A percentile compares a stretch with the other conserved stretches of the same genome.
Evolutionary conservation across 2,329 filamentous ascomycete species (phyloP).

Genomic region (Penicillium sp.): DNA sequence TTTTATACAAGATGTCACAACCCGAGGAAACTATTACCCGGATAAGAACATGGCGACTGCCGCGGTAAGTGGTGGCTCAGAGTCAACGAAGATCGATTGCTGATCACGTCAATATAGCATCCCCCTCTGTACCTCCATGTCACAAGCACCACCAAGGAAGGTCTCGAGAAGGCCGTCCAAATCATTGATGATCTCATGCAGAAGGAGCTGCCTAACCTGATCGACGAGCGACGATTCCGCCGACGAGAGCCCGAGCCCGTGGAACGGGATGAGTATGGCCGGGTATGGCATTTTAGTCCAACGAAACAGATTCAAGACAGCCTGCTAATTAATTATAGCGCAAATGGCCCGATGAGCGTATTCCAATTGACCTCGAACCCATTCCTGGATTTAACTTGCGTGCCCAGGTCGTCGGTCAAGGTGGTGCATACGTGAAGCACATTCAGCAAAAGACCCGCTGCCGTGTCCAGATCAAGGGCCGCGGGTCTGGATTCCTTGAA

Average conservation of each 20-base stretch:
- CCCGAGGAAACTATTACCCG: constrained; percentile 91
- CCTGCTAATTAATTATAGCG: constrained; percentile 57
- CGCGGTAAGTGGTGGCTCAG: constrained; percentile 62
- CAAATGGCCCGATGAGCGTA: constrained; percentile 98
- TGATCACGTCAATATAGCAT: constrained; percentile 57
- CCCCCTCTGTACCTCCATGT: constrained; percentile 94
- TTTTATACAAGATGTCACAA: constrained; percentile 89
- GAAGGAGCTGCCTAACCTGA: constrained; percentile 90
- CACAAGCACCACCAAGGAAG: constrained; percentile 86
- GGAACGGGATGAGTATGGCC: constrained; percentile 86
- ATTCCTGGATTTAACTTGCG: constrained; percentile 93
- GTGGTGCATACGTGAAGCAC: constrained; percentile 94
- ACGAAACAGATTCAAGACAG: not conserved
- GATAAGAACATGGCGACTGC: constrained; percentile 97
- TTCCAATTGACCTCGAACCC: constrained; percentile 86
- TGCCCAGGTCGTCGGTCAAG: constrained; percentile 92
- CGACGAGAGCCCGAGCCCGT: constrained; percentile 76
- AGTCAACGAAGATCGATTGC: not conserved
- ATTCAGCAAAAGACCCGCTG: constrained; percentile 95
- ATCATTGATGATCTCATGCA: constrained; percentile 96
- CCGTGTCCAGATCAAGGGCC: constrained; percentile 96
- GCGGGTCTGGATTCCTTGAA: constrained; percentile 92
- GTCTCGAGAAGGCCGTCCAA: constrained; percentile 81
- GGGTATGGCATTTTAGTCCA: constrained; percentile 54
- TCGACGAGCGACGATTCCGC: constrained; percentile 90